phyloP scores from a whole-genome alignment of 257 asterid genomes.

The Scutellaria baicalensis region DNA sequence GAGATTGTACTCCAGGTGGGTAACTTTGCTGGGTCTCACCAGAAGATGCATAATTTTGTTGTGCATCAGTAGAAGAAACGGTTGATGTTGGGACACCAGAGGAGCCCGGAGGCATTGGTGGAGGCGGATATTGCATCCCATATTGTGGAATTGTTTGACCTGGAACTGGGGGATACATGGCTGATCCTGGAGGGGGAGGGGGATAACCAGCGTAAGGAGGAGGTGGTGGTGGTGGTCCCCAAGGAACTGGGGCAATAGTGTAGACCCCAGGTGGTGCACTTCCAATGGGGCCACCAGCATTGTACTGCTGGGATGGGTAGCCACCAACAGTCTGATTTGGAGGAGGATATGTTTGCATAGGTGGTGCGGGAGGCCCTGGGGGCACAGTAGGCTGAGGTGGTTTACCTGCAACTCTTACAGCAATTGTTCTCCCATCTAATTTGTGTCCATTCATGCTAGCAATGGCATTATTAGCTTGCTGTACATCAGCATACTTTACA shows the following conservation, averaged over 20 bases:
- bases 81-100: constrained; percentile 39
- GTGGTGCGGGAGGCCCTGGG: constrained; percentile 78
- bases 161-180: constrained; percentile 52
- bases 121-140: constrained; percentile 69
- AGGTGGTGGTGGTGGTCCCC: constrained; percentile 81
- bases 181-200: constrained; percentile 84
- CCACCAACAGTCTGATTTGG: constrained; percentile 56
- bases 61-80: constrained; percentile 54
- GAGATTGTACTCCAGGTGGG: constrained; percentile 75
- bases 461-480: constrained; percentile 85
- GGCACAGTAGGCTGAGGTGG: constrained; percentile 85
- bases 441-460: constrained; percentile 86
- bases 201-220: constrained; percentile 57
- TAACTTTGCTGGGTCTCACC: constrained; percentile 67
- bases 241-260: constrained; percentile 51
- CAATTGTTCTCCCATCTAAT: constrained; percentile 94
- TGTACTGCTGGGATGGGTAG: constrained; percentile 82
- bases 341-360: constrained; percentile 53
- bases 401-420: constrained; percentile 92
- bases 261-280: constrained; percentile 54
- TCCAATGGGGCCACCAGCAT: constrained; percentile 60
- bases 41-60: constrained; percentile 48
- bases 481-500: constrained; percentile 81
- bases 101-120: constrained; percentile 53
- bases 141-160: constrained; percentile 53